Base-by-base conservation (phyloP, 2,329 filamentous ascomycete genomes). In the Apiospora kogelbergensis region DNA sequence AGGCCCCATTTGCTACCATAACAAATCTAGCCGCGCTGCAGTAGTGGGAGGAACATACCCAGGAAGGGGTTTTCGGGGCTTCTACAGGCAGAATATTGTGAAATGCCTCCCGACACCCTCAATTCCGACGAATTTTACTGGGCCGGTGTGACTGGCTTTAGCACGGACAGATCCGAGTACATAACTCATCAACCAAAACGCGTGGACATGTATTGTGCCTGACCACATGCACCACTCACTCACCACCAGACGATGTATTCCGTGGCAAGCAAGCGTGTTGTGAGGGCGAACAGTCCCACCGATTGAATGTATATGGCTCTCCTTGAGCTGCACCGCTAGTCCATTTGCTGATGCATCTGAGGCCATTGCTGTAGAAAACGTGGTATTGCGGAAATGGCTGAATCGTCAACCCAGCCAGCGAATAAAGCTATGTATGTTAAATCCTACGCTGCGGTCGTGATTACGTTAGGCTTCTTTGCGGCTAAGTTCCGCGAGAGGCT, bases 21-120 rank as follows among this genome's bases (percentile, higher is more conserved):
- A 13, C 37, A 10, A 17, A 40, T 30, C 1, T 13, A 65, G 63
- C 53, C 6, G 26, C 40, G 48, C 6, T 42, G 30, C n/a, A 60
- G 45, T 20, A 41, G 33, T 30, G 57, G 37, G 37, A 26, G 37
- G 63, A 22, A 44, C 13, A 42, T 65, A 65, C 44, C 37, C 53
- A 60, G 41, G 63, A 65, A 65, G 41, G 30, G 63, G 41, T 65
- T 65, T 40, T 65, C 41, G 63, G 53, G 53, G 33, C 53, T 60
- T 37, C 17, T 60, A 60, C 75, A 75, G 82, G 84, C 86, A 88
- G 86, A 88, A 88, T 88, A 88, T 88, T 88, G 86, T 88, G 86
- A 88, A 88, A 88, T 88, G 86, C 85, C 81, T 68, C 68, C 45
- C 65, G 46, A 48, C 15, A 57, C 46, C 63, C 41, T 30, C 53